Evolutionary conservation across 345 rosid genomes (phyloP).

Genomic region (Jatropha curcas): DNA sequence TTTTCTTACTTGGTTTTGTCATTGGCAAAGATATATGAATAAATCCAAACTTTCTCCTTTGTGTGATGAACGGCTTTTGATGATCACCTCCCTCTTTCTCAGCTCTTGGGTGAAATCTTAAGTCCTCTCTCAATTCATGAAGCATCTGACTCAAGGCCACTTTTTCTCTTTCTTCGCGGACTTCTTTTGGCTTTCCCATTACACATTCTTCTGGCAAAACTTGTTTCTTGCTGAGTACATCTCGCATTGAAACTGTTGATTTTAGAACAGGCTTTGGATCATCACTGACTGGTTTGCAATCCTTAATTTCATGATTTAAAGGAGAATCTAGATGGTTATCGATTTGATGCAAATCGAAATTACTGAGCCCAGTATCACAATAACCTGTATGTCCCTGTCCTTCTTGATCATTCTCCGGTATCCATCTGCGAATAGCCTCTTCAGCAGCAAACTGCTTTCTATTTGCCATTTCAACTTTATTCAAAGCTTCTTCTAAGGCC

Average conservation of each 20-base stretch:
- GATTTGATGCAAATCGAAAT: slow-evolving; percentile 36
- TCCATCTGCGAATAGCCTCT: slow-evolving; percentile 71
- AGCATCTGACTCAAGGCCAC: slow-evolving; percentile 89
- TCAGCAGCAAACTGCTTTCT: slow-evolving; percentile 75
- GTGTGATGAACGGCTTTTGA: slow-evolving; percentile 54
- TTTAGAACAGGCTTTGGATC: slow-evolving; percentile 54
- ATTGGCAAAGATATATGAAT: slow-evolving; percentile 80
- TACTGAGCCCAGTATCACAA: slow-evolving; percentile 32
- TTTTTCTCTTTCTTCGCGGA: slow-evolving; percentile 48
- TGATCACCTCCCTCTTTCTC: slow-evolving; percentile 46
- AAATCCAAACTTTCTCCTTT: slow-evolving; percentile 82
- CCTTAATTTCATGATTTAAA: slow-evolving; percentile 37
- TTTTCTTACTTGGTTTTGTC: slow-evolving; percentile 73
- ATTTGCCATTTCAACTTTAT: slow-evolving; percentile 67
- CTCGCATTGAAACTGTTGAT: slow-evolving; percentile 87
- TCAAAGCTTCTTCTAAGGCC: slow-evolving; percentile 73
- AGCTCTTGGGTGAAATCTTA: slow-evolving; percentile 42
- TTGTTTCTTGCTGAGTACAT: slow-evolving; percentile 85
- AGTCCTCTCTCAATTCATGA: slow-evolving; percentile 70
- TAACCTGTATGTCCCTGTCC: slow-evolving; percentile 34
- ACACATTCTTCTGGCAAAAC: slow-evolving; percentile 45
- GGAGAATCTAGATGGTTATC: slow-evolving; percentile 43
- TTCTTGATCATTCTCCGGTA: slow-evolving; percentile 44
- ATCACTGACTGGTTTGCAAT: slow-evolving; percentile 23
- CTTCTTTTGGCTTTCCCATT: slow-evolving; percentile 38